Base-by-base conservation (phyloP, 441 rosid species). In the Omphalea diandra region DNA sequence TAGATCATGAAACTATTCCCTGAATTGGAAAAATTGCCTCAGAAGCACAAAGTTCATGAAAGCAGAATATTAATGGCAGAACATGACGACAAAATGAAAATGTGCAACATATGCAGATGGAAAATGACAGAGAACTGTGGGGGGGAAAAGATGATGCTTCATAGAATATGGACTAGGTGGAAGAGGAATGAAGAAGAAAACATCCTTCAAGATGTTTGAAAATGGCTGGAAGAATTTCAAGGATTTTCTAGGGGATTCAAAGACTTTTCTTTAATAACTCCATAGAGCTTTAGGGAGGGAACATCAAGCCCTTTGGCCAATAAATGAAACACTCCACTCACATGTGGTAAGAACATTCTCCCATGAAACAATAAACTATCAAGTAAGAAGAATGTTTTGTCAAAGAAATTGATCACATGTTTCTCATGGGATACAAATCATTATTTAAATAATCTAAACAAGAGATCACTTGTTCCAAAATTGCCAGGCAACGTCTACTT, bases 171-270 rank as follows among this genome's bases (percentile, higher is more conserved):
- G 68, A 40, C 17, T 29, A 4, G 6, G 12, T 12, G 41, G 47
- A 17, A 35, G 24, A 50, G 17, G 20, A 14, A 33, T 10, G 29
- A 18, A 50, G 59, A 4, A 52, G 32, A 29, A 33, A 41, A 18
- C 14, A 61, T 50, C n/a, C 52, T 68, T 29, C 7, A 29, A 41
- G 36, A 18, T 8, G 46, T n/a, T 52, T 33, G 5, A 35, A 59
- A 31, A 69, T 47, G 53, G 2, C 52, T 43, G 9, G 27, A 38
- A 33, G 22, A 52, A 70, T 52, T 50, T 29, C 61, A 52, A 1
- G 29, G 53, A 31, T 61, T 50, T 60, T 22, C 20, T 15, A 35
- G 46, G 60, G 60, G 68, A 62, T 63, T 57, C 59, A 36, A 62
- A 20, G 18, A 70, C 57, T 43, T 44, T 58, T 18, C 17, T 17